Conservation (phyloP, 495 filamentous ascomycete genomes). For the Rhypophila decipiens region DNA sequence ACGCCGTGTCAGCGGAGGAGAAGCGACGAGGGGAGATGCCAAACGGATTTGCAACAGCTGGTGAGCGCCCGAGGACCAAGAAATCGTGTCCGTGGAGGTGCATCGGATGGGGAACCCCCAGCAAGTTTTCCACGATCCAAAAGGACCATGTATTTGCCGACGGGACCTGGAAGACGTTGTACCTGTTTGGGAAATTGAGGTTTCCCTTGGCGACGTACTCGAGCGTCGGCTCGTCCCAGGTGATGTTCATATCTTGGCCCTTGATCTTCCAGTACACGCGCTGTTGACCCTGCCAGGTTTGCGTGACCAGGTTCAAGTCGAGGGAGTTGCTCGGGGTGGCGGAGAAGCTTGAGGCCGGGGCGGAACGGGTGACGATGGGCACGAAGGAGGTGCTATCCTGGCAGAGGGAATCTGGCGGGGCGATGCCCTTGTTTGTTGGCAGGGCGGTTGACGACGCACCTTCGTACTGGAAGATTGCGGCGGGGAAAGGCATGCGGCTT, state of each 20-base stretch:
- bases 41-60: slow-evolving; percentile 33
- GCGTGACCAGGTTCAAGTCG: not conserved
- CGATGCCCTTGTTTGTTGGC: slow-evolving; percentile 4
- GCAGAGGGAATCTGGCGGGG: slow-evolving; percentile 10
- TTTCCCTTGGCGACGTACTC: slow-evolving; percentile 29
- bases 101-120: slow-evolving; percentile 21
- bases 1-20: slow-evolving; percentile 6
- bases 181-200: slow-evolving; percentile 20
- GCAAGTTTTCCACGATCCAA: slow-evolving; percentile 31
- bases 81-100: slow-evolving; percentile 7
- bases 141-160: slow-evolving; percentile 14
- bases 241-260: slow-evolving; percentile 18
- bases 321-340: not conserved
- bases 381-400: slow-evolving; percentile 13
- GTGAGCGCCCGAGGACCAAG: slow-evolving; percentile 28
- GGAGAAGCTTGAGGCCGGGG: not conserved
- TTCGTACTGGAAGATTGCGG: slow-evolving; percentile 15
- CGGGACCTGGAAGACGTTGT: slow-evolving; percentile 32
- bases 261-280: slow-evolving; percentile 30
- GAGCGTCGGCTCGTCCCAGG: slow-evolving; percentile 34
- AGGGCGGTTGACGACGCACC: slow-evolving; percentile 4
- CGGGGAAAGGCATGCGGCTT: slow-evolving; percentile 2
- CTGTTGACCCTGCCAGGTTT: not conserved
- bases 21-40: slow-evolving; percentile 32
- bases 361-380: not conserved